These are phyloP conservation scores for Biscutella laevigata DNA, from an alignment of 441 rosid species.

Conservation along the genomic window DNA sequence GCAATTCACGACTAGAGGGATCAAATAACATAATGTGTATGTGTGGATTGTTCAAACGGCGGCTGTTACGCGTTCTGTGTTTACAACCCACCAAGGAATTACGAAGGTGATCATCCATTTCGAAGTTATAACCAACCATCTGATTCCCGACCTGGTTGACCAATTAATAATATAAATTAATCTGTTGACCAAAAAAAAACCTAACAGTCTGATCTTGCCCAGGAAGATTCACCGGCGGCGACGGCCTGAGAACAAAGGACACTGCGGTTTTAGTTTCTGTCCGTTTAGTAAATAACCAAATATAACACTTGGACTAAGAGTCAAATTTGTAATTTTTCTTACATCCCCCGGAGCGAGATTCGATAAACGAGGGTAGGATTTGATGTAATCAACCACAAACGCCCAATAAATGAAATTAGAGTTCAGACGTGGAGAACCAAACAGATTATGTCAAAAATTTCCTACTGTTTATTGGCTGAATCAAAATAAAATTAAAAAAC, in stretches of 20 bases:
- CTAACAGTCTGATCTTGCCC: background rate
- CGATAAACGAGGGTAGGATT: constrained; percentile 1
- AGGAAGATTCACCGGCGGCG: constrained; percentile 21
- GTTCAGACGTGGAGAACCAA: constrained; percentile 10
- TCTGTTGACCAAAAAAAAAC: too few relatives aligned
- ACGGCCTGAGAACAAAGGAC: too few relatives aligned
- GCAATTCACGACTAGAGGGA: too few relatives aligned
- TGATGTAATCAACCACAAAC: constrained; percentile 5
- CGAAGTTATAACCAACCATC: background rate
- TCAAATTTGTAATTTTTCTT: too few relatives aligned
- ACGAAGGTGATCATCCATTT: constrained; percentile 24
- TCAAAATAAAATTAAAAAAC: background rate
- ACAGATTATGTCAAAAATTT: constrained; percentile 25
- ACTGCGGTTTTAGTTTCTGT: too few relatives aligned
- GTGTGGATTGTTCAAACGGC: constrained; percentile 19
- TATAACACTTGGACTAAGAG: too few relatives aligned
- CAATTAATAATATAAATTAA: too few relatives aligned
- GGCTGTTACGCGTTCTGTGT: constrained; percentile 28
- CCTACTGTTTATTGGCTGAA: constrained; percentile 28
- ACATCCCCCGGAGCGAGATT: too few relatives aligned
- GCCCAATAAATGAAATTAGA: background rate
- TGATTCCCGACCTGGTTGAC: too few relatives aligned
- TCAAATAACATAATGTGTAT: too few relatives aligned
- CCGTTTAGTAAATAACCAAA: too few relatives aligned
- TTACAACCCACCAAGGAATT: constrained; percentile 35